Evolutionary conservation across 768 basidiomycete genomes (phyloP), one percentile per base, ranked within the genome.

Genomic region (Lentinus brumalis): DNA sequence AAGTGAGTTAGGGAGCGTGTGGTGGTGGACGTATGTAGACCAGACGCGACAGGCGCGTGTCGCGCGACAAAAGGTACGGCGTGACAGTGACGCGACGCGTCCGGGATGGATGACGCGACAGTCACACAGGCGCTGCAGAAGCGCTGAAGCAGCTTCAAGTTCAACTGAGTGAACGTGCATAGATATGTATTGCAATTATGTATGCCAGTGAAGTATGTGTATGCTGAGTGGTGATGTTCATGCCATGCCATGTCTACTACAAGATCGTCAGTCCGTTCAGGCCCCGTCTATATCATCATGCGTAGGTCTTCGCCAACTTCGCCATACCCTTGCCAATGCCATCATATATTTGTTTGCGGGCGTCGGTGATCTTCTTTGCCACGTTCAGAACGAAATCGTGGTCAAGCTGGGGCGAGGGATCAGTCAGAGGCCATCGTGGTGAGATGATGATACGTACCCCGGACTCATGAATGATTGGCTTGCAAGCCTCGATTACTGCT

Each of bases 301-400:
- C 63, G 55, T 73, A 69, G 31, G 73, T 76, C 40, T 78, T 73
- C 66, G 75, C 77, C 49, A 88, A 71, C 52, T 83, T 84, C n/a
- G 72, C 67, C 57, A 89, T 78, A 16, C 92, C 91, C 69, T 88
- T 91, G 31, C 84, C 86, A 44, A 87, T 76, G 30, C 90, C 91
- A 57, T 90, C 89, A 21, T 86, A 72, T 7, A 88, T 82, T 72
- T 86, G 89, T 71, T 83, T 89, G 44, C 87, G 85, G 3, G 91
- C 76, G 30, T 94, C 91, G 6, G 79, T 81, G 41, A 88, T 73
- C 66, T 78, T 88, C 76, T 89, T 91, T 12, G 83, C 83, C 30
- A 88, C 73, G 21, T 78, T 78, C 58, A 83, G 71, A 47, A 86
- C 77, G 65, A 87, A 88, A 58, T 91, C 89, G 32, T 83, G 80